Base-by-base conservation (phyloP, 306 rosid species). In the Begonia loranthoides region DNA sequence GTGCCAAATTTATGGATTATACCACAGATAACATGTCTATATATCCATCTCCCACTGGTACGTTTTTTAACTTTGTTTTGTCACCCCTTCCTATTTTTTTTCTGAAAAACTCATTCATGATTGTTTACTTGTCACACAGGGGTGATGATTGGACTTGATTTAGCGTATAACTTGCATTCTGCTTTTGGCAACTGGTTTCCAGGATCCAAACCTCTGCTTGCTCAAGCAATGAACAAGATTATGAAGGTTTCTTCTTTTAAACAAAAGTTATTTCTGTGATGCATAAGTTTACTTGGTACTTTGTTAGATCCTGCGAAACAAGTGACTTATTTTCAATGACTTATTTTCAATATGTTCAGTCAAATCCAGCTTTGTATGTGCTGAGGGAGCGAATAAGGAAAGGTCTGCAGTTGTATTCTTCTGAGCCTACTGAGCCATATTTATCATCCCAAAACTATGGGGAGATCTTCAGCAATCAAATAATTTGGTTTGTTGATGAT, bases 151-250 rank as follows among this genome's bases (percentile, higher is more conserved):
- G 99, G 95, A 48, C 24, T 92, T 24, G 99, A 92, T 69, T 74
- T 92, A 78, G 99, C 99, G 6, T 92, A 92, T 67, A 92, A 92
- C 71, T 67, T 92, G 70, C 96, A 92, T 65, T 92, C 99, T 58
- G 99, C 99, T 45, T 92, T 92, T 70, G 99, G 99, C 41, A 92
- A 92, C 71, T 92, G 99, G 99, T 92, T 92, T 66, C 99, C 99
- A 43, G 99, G 99, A 46, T 92, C 99, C 45, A 92, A 92, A 65
- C 99, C 99, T 17, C 60, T 92, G 22, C 84, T 92, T 43, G 96
- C 87, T 62, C 99, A 92, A 76, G 99, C 99, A 47, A 92, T 92
- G 86, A 92, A 92, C 77, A 92, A 92, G 72, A 92, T 92, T 61
- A 92, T 92, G 99, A 92, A 92, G 85, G 97, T 89, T 70, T 21